These are phyloP conservation scores for Cystofilobasidium macerans DNA, from an alignment of 768 basidiomycete species.

Conservation along the genomic window DNA sequence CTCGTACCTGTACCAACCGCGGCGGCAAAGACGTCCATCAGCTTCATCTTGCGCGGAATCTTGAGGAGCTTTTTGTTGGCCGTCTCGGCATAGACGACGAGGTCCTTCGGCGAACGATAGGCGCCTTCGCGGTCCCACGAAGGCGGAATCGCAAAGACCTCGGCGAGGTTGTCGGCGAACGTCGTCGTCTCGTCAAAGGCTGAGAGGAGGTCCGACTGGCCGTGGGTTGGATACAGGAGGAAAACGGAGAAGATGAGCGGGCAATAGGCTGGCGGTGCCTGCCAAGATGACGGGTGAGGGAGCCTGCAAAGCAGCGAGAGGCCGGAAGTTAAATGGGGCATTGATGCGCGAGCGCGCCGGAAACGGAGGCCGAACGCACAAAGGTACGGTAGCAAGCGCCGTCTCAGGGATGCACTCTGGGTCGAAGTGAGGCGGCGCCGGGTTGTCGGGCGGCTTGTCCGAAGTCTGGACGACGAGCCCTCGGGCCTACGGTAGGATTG, in stretches of 20 bases:
- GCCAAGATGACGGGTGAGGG: constrained; percentile 38
- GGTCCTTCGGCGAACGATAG: constrained; percentile 52
- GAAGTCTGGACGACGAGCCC: constrained; percentile 41
- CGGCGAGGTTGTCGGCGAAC: constrained; percentile 61
- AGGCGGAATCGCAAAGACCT: constrained; percentile 66
- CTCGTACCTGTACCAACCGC: constrained; percentile 47
- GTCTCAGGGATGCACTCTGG: constrained; percentile 26
- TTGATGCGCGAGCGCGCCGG: too few species aligned
- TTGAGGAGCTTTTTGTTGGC: constrained; percentile 65
- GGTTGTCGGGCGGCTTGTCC: constrained; percentile 37
- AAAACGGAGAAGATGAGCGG: constrained; percentile 72
- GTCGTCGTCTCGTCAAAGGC: constrained; percentile 75
- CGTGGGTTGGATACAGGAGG: constrained; percentile 83
- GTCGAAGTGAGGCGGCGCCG: constrained; percentile 36
- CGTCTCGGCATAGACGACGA: constrained; percentile 78
- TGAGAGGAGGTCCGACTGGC: constrained; percentile 77
- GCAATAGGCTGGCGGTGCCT: constrained; percentile 44
- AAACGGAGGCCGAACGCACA: not conserved
- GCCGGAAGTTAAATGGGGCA: too few species aligned
- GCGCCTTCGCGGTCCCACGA: constrained; percentile 62
- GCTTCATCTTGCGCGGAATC: constrained; percentile 78
- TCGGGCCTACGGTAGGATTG: constrained; percentile 50
- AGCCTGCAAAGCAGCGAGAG: constrained; percentile 17
- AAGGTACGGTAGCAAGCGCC: constrained; percentile 11
- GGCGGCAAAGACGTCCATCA: constrained; percentile 61